These are phyloP conservation scores for Phytophthora fragariaefolia DNA, from an alignment of 352 stramenopile genomes.

Conservation along the genomic window DNA sequence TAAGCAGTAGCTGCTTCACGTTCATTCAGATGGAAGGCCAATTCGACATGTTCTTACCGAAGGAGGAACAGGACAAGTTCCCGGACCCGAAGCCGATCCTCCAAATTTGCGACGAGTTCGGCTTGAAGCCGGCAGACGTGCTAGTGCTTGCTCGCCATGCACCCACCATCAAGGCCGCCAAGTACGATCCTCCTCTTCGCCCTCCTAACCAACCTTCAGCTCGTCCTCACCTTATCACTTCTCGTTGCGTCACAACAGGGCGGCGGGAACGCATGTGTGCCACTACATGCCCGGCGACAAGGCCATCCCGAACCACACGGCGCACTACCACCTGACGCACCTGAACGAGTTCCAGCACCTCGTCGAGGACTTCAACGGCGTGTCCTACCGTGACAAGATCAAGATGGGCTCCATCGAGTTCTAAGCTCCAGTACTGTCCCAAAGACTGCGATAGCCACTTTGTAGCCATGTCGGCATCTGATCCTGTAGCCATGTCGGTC, in stretches of 20 bases:
- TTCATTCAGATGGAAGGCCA: conserved; percentile 63
- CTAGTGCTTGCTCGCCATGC: conserved; percentile 64
- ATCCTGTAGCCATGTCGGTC: background rate
- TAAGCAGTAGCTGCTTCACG: background rate
- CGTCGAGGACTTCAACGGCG: conserved; percentile 78
- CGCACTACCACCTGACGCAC: conserved; percentile 68
- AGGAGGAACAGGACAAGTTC: conserved; percentile 53
- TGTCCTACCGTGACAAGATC: conserved; percentile 70
- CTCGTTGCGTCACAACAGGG: conserved; percentile 39
- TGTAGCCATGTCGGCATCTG: no score
- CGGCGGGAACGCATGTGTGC: conserved; percentile 60
- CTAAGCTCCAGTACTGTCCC: no score
- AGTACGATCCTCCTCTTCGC: conserved; percentile 37
- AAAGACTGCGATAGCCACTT: no score
- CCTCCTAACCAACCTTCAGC: background rate
- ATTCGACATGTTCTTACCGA: conserved; percentile 65
- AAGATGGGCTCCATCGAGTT: conserved; percentile 50
- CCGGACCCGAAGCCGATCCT: conserved; percentile 57
- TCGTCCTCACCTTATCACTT: no score
- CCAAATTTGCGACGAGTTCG: conserved; percentile 57
- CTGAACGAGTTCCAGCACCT: conserved; percentile 74
- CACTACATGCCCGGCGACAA: conserved; percentile 72
- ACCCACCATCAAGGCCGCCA: conserved; percentile 64
- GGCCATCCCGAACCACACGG: conserved; percentile 77
- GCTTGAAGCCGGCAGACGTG: conserved; percentile 56